These are phyloP conservation scores for Trichosporon ovoides DNA, from an alignment of 1,284 basidiomycete species.

Conservation along the genomic window DNA sequence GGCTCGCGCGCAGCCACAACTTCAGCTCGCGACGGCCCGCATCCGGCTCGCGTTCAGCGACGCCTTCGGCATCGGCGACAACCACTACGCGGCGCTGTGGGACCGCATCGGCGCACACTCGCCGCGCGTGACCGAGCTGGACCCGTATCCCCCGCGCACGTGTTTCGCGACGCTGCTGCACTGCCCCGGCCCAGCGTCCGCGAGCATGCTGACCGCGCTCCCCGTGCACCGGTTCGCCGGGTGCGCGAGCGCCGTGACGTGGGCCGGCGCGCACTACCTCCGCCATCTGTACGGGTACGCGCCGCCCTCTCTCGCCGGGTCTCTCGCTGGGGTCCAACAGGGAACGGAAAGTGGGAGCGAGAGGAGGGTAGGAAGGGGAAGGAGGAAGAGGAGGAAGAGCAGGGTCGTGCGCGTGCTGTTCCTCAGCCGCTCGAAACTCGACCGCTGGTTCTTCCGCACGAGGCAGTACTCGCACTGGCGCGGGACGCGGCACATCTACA, in stretches of 20 bases:
- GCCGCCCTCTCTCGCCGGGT: constrained; percentile 22
- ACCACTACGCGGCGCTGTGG: constrained; percentile 43
- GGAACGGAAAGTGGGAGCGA: no score
- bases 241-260: constrained; percentile 32
- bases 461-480: constrained; percentile 39
- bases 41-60: constrained; percentile 43
- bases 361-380: background rate
- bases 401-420: constrained; percentile 38
- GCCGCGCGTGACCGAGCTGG: constrained; percentile 36
- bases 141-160: constrained; percentile 20
- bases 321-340: no score
- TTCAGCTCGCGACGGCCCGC: constrained; percentile 23
- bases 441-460: constrained; percentile 20
- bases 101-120: constrained; percentile 43
- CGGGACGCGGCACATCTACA: constrained; percentile 34
- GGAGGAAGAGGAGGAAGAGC: background rate
- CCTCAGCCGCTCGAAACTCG: constrained; percentile 38
- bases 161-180: background rate
- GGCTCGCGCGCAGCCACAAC: constrained; percentile 21
- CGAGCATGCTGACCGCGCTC: background rate
- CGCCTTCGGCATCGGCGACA: constrained; percentile 33
- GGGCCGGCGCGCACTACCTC: constrained; percentile 44
- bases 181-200: background rate
- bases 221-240: background rate
- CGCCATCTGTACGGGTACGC: constrained; percentile 43